Percentiles rank a stretch among this genome's conserved stretches.
Conservation (phyloP, 2,329 filamentous ascomycete species). For the Fusarium citri region DNA sequence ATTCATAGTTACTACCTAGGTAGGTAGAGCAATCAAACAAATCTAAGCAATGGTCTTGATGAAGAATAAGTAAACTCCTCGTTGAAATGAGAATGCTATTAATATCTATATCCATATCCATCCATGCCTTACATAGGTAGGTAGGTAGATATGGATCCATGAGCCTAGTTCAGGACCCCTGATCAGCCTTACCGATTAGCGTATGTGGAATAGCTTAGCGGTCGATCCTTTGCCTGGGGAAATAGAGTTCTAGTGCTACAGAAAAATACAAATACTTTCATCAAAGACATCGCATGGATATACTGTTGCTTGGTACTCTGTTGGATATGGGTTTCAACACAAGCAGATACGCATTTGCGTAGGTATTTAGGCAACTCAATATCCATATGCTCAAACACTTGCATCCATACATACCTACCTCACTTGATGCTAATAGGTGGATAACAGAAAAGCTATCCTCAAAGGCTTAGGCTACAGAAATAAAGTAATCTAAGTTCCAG, state of each 20-base stretch:
- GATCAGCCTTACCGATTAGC: conserved; percentile 31
- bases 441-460: not conserved
- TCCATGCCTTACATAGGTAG: too few relatives aligned
- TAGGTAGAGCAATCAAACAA: too few relatives aligned
- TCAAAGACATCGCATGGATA: conserved; percentile 3
- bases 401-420: not conserved
- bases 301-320: too few relatives aligned
- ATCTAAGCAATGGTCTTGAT: too few relatives aligned
- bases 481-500: not conserved
- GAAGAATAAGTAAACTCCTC: too few relatives aligned
- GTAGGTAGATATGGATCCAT: not conserved
- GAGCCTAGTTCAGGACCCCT: conserved; percentile 1
- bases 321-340: too few relatives aligned
- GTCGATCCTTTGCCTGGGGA: not conserved
- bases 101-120: too few relatives aligned
- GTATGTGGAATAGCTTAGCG: not conserved
- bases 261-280: not conserved
- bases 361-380: too few relatives aligned
- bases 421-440: not conserved
- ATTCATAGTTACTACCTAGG: not conserved
- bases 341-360: too few relatives aligned
- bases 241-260: not conserved
- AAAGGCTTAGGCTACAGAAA: not conserved
- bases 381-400: not conserved
- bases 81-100: too few relatives aligned